These are phyloP conservation scores for Saccharomycopsis fibuligera DNA, from an alignment of 805 yeast species.

Conservation along the genomic window DNA sequence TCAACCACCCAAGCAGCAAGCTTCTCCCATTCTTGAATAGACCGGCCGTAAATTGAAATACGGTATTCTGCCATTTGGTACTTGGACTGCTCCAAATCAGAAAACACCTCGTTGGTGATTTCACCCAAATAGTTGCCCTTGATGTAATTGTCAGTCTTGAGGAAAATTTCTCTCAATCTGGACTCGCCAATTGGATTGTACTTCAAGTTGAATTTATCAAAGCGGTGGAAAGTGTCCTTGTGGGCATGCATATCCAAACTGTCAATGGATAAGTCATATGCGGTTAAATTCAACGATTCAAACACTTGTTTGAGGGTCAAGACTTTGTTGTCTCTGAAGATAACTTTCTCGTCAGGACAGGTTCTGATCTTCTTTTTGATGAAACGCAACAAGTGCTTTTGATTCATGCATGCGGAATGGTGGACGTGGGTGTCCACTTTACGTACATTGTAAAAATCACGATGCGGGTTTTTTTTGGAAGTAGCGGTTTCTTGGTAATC, in stretches of 20 bases:
- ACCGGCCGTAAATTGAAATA: constrained; percentile 89
- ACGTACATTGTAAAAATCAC: constrained; percentile 94
- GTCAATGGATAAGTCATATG: constrained; percentile 92
- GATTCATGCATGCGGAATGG: constrained; percentile 99
- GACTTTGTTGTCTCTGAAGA: constrained; percentile 85
- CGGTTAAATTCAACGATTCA: constrained; percentile 82
- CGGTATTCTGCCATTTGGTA: constrained; percentile 97
- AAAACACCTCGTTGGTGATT: constrained; percentile 86
- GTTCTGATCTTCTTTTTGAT: constrained; percentile 92
- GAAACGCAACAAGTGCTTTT: constrained; percentile 88
- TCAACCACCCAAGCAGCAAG: constrained; percentile 94
- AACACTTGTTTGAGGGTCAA: constrained; percentile 86
- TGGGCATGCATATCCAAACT: constrained; percentile 99
- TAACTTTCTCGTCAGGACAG: constrained; percentile 80
- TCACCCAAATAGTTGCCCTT: constrained; percentile 88
- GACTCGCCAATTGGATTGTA: constrained; percentile 99
- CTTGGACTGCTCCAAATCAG: constrained; percentile 89
- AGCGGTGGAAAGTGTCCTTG: constrained; percentile 94
- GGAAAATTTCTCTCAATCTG: constrained; percentile 88
- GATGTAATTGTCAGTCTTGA: constrained; percentile 91
- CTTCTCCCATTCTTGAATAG: constrained; percentile 89
- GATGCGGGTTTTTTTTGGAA: constrained; percentile 88
- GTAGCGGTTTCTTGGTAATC: constrained; percentile 90
- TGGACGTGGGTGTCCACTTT: constrained; percentile 98
- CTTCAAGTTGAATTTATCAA: constrained; percentile 94